phyloP scores from a whole-genome alignment of 164 flowering plant species.

The Protea cynaroides region DNA sequence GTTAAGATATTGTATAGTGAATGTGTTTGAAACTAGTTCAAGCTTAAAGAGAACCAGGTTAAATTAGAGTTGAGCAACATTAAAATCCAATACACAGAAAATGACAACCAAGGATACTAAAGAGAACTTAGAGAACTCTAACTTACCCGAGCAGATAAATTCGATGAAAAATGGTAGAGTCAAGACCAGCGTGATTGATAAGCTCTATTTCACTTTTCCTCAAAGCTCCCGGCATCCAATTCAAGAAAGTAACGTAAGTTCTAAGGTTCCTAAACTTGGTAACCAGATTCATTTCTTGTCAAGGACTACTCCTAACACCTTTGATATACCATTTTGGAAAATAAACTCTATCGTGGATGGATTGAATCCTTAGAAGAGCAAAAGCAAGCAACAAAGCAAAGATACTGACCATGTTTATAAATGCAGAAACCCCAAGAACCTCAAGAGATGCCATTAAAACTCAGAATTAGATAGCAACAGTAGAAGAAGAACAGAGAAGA shows the following conservation, averaged over 20 bases:
- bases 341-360: too few relatives aligned
- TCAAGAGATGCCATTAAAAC: slow-evolving; percentile 22
- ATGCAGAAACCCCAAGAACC: too few relatives aligned
- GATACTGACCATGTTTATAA: too few relatives aligned
- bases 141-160: slow-evolving; percentile 63
- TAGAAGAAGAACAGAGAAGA: neutral
- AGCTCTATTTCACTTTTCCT: slow-evolving; percentile 49
- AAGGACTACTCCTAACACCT: too few relatives aligned
- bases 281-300: slow-evolving; percentile 30
- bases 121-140: neutral
- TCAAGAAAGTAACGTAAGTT: slow-evolving; percentile 62
- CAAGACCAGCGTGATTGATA: slow-evolving; percentile 65
- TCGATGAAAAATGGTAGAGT: slow-evolving; percentile 65
- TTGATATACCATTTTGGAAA: slow-evolving; percentile 6
- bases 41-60: too few relatives aligned
- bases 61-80: too few relatives aligned
- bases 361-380: too few relatives aligned
- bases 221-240: slow-evolving; percentile 77
- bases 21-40: too few relatives aligned
- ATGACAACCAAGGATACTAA: neutral
- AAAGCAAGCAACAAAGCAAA: too few relatives aligned
- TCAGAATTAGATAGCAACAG: neutral
- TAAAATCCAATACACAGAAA: too few relatives aligned
- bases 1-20: too few relatives aligned
- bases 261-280: slow-evolving; percentile 53